Percentiles rank a stretch among this genome's conserved stretches.
phyloP scores from a whole-genome alignment of 441 rosid species.

The Populus trichocarpa region DNA sequence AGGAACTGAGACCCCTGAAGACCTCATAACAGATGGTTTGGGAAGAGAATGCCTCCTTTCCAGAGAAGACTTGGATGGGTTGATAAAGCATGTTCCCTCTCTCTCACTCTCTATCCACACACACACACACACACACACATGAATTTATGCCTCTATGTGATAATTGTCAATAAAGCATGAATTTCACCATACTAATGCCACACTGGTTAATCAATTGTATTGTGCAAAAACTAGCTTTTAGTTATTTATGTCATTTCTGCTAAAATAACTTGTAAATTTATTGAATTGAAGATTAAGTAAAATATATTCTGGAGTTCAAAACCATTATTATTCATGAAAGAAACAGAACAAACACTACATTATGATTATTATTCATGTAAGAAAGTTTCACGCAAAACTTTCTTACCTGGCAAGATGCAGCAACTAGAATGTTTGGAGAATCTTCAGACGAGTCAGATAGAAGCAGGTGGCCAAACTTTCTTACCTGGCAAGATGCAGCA shows the following conservation, averaged over 20 bases:
- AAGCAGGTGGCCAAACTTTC: conserved; percentile 58
- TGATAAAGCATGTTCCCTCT: conserved; percentile 48
- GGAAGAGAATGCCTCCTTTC: conserved; percentile 67
- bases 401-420: too few relatives aligned
- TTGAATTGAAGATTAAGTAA: neutral
- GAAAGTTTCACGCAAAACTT: too few relatives aligned
- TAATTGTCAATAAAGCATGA: neutral
- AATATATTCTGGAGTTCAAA: neutral
- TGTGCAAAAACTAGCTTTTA: neutral
- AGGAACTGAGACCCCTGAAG: conserved; percentile 95
- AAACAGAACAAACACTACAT: too few relatives aligned
- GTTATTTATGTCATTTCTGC: neutral
- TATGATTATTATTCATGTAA: too few relatives aligned
- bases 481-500: conserved; percentile 43
- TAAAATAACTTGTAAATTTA: neutral
- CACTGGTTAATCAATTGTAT: too few relatives aligned
- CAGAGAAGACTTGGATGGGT: conserved; percentile 64
- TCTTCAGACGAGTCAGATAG: conserved; percentile 65
- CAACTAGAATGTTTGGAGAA: conserved; percentile 70
- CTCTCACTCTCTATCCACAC: conserved; percentile 17
- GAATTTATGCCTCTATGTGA: too few relatives aligned
- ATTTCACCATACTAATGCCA: neutral
- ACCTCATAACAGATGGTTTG: conserved; percentile 90
- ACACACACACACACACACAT: neutral
- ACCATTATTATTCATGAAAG: neutral